These are phyloP conservation scores for Crassisporium funariophilum DNA, from an alignment of 768 basidiomycete genomes.

Conservation along the genomic window DNA sequence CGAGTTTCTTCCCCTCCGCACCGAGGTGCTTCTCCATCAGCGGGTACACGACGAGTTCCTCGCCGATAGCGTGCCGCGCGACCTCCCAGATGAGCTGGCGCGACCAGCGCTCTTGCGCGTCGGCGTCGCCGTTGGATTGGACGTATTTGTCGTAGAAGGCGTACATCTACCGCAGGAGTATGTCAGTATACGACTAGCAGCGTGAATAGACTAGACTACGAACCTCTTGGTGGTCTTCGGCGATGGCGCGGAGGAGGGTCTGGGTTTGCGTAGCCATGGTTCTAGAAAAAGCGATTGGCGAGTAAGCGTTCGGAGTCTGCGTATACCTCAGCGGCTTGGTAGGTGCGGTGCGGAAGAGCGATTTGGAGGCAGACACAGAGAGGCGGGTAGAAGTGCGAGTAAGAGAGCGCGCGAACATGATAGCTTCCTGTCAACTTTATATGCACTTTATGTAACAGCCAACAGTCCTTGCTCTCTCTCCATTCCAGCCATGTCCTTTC, in stretches of 20 bases:
- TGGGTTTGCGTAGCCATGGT: constrained; percentile 8
- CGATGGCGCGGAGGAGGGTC: constrained; percentile 18
- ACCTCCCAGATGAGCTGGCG: constrained; percentile 62
- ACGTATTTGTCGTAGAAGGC: constrained; percentile 55
- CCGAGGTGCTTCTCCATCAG: constrained; percentile 62
- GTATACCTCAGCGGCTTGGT: not conserved
- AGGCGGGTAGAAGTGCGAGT: no score
- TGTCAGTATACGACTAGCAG: not conserved
- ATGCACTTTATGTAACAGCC: no score
- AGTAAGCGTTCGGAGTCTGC: not conserved
- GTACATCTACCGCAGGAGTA: constrained; percentile 45
- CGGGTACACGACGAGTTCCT: constrained; percentile 67
- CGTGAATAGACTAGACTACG: not conserved
- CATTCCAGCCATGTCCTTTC: no score
- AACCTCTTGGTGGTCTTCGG: constrained; percentile 26
- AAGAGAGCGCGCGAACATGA: no score
- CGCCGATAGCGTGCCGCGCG: constrained; percentile 60
- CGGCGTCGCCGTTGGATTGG: constrained; percentile 40
- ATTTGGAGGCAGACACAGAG: no score
- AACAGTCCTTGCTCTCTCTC: no score
- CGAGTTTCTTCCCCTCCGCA: constrained; percentile 47
- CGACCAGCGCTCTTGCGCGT: constrained; percentile 55
- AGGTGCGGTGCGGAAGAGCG: not conserved
- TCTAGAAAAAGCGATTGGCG: not conserved
- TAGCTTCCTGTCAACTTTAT: no score